Base-by-base conservation (phyloP, 495 filamentous ascomycete species). In the Venustampulla echinocandica region DNA sequence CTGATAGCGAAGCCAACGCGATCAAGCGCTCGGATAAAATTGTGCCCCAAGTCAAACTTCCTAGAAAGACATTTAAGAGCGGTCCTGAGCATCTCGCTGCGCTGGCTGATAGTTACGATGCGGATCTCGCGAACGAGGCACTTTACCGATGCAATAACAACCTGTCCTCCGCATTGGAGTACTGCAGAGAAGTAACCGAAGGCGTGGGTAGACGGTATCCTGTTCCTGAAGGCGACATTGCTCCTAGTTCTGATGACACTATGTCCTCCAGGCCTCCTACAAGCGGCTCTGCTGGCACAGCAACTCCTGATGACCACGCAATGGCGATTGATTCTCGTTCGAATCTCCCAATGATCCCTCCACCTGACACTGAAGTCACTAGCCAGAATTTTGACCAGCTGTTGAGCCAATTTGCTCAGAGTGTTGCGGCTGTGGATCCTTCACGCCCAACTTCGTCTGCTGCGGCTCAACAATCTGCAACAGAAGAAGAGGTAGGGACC, bases 61-160 rank as follows among this genome's bases (percentile, higher is more conserved):
- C 40, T 64, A 30, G 56, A 9, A 59, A 56, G 32, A 3, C 30
- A 14, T 59, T 73, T 46, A 69, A 64, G 18, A 64, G 82, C 17
- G 67, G 70, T 47, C 62, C 60, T 10, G 74, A 77, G 5, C 64
- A 69, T 6, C 47, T 70, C 2, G 59, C 55, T 30, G 50, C 60
- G 19, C 51, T 82, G 23, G 60, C 58, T 28, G 69, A 66, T 14
- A 74, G 74, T 0, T 80, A 64, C 47, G 69, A 75, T 23, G 57
- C 68, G 21, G 73, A 77, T 7, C 65, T 94, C 21, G 81, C 74
- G 11, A 71, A 70, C n/a, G 89, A 96, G 63, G 87, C 85, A 14
- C 64, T 90, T 3, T 94, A 84, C 57, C 79, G 90, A 19, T 89
- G 89, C 60, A 80, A 84, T 46, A 85, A 87, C 47, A 71, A 73